Base-by-base conservation (phyloP, 768 basidiomycete genomes). In the Cystobasidium onofrii region DNA sequence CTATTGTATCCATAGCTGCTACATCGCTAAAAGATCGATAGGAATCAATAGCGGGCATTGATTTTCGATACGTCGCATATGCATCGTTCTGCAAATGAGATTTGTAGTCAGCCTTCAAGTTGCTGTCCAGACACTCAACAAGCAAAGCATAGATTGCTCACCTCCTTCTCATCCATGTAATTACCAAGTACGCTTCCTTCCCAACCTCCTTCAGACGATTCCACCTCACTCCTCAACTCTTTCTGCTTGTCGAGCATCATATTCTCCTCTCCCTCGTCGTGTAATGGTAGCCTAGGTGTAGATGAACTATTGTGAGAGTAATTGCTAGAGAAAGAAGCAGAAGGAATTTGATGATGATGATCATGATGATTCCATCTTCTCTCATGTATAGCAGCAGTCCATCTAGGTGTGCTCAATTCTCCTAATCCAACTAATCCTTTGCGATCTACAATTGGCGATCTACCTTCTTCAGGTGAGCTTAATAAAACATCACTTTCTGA, bases 381-480 rank as follows among this genome's bases (percentile, higher is more conserved):
- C 66, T 78, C 73, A 44, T 76, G 81, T 61, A 85, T 84, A 33
- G 82, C 80, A 79, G 86, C 86, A 74, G 86, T 85, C 94, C 93
- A 99, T 75, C 93, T 86, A 61, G 96, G 96, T n/a, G 96, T 99
- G 23, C 92, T 84, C 36, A 98, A 86, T 82, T 99, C 96, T 43
- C 96, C 96, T 4, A 98, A 90, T 29, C 96, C 96, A 66, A 98
- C 87, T 46, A 98, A 87, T 43, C 88, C 89, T 20, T 87, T 85
- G 73, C 96, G 85, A 62, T 74, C 70, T 25, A 39, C 29, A 12
- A 20, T 29, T 60, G 74, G 55, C 54, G 63, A 64, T 25, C 34
- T 64, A 27, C 25, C 63, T 44, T 71, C 69, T 44, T 71, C 69
- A n/a, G 69, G 69, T 12, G 69, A 64, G 34, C 63, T 64, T 36